phyloP scores from a whole-genome alignment of 2,329 filamentous ascomycete genomes.

The Calonectria multiphialidica region DNA sequence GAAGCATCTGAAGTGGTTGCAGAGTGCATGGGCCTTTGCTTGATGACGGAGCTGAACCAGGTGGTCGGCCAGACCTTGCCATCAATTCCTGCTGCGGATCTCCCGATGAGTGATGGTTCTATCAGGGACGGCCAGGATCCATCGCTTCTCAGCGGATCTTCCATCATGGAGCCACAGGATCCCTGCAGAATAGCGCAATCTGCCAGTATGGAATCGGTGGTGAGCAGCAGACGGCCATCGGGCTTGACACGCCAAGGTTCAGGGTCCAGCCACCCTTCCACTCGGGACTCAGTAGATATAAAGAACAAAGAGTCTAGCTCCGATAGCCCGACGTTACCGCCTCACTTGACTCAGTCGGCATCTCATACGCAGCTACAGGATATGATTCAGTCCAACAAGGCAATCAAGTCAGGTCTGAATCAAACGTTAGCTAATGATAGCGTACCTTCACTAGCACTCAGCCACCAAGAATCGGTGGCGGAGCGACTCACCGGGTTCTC shows the following conservation, averaged over 20 bases:
- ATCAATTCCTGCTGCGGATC: conserved; percentile 34
- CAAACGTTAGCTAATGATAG: conserved; percentile 70
- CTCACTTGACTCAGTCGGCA: conserved; percentile 59
- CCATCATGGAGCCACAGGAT: conserved; percentile 49
- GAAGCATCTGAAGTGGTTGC: conserved; percentile 85
- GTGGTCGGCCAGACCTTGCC: conserved; percentile 39
- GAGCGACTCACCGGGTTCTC: conserved; percentile 52
- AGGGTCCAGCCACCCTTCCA: conserved; percentile 64
- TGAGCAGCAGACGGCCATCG: conserved; percentile 53
- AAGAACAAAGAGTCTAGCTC: conserved; percentile 51
- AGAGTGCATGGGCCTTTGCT: conserved; percentile 79
- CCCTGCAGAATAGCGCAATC: conserved; percentile 68
- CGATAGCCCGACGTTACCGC: conserved; percentile 75
- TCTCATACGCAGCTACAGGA: conserved; percentile 71
- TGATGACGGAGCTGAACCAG: conserved; percentile 43
- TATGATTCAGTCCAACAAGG: conserved; percentile 71
- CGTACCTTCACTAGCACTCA: conserved; percentile 64
- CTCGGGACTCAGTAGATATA: conserved; percentile 52
- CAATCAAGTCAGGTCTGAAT: conserved; percentile 66
- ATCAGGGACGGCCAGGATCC: conserved; percentile 51
- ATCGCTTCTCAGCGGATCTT: conserved; percentile 55
- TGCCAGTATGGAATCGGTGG: conserved; percentile 58
- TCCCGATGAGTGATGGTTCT: conserved; percentile 44
- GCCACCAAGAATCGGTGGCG: conserved; percentile 59
- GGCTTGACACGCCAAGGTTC: conserved; percentile 56